Evolutionary conservation across 208 protist species (phyloP).

Genomic region (Tritrichomonas foetus): DNA sequence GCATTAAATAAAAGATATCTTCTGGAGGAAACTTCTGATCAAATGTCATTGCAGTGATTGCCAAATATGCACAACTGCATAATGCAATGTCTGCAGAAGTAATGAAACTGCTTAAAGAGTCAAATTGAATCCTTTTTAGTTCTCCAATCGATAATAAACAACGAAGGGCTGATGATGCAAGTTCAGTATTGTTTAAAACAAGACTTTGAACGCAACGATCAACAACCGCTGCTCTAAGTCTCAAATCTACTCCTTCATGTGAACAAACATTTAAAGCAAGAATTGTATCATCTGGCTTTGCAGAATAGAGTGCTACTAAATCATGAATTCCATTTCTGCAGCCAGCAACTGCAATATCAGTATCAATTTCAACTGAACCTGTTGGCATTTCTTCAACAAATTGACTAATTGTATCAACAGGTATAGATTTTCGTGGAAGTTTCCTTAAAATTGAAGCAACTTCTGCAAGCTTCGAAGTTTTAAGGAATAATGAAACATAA

Average conservation of each 20-base stretch:
- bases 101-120: not conserved
- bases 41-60: too few relatives aligned
- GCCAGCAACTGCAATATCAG: not conserved
- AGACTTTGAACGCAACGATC: not conserved
- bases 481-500: not conserved
- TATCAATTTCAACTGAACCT: not conserved
- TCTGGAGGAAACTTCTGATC: too few relatives aligned
- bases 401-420: not conserved
- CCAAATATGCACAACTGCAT: too few relatives aligned
- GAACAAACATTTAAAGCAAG: not conserved
- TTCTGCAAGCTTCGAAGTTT: not conserved
- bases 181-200: too few relatives aligned
- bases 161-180: not conserved
- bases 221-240: not conserved
- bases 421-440: not conserved
- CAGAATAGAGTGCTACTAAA: not conserved
- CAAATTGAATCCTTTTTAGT: not conserved
- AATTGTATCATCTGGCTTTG: too few relatives aligned
- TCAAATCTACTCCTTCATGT: not conserved
- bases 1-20: too few relatives aligned
- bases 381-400: slow-evolving; percentile 14
- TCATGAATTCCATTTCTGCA: not conserved
- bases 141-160: not conserved
- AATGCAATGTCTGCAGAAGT: too few relatives aligned
- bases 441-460: not conserved